Evolutionary conservation across 306 rosid genomes (phyloP).

Genomic region (Cucurbita ficifolia): DNA sequence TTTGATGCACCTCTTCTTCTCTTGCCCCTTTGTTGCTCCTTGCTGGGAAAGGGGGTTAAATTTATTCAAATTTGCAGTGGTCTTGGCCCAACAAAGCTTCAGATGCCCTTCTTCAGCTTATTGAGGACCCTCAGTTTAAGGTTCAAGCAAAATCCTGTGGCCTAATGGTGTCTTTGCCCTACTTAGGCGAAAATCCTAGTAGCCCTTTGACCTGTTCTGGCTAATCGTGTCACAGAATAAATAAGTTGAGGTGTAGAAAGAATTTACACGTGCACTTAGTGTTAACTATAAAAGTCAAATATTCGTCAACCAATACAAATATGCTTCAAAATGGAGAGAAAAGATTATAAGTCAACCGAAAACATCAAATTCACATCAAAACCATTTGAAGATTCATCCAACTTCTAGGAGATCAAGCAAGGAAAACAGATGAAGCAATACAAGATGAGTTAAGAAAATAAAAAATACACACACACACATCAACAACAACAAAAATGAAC

Average conservation of each 20-base stretch:
- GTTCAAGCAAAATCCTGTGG: too few relatives aligned
- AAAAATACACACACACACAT: too few relatives aligned
- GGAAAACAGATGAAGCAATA: background rate
- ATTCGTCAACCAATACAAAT: background rate
- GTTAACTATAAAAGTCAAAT: background rate
- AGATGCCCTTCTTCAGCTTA: too few relatives aligned
- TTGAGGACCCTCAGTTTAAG: too few relatives aligned
- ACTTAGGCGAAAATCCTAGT: too few relatives aligned
- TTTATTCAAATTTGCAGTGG: too few relatives aligned
- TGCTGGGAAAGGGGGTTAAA: too few relatives aligned
- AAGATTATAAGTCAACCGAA: background rate
- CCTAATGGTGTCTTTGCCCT: too few relatives aligned
- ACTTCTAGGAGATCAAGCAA: background rate
- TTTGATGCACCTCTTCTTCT: too few relatives aligned
- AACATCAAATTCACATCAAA: background rate
- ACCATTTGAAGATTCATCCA: too few relatives aligned
- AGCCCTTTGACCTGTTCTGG: background rate
- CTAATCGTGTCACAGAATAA: background rate
- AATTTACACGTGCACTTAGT: background rate
- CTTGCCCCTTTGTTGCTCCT: too few relatives aligned
- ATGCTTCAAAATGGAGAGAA: background rate
- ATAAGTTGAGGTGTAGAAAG: background rate
- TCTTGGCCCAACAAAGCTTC: too few relatives aligned
- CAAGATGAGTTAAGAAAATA: background rate
- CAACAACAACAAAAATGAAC: background rate